A percentile compares a stretch with the other conserved stretches of the same genome.
Evolutionary conservation across 768 basidiomycete genomes (phyloP).

Genomic region (Bullera alba): DNA sequence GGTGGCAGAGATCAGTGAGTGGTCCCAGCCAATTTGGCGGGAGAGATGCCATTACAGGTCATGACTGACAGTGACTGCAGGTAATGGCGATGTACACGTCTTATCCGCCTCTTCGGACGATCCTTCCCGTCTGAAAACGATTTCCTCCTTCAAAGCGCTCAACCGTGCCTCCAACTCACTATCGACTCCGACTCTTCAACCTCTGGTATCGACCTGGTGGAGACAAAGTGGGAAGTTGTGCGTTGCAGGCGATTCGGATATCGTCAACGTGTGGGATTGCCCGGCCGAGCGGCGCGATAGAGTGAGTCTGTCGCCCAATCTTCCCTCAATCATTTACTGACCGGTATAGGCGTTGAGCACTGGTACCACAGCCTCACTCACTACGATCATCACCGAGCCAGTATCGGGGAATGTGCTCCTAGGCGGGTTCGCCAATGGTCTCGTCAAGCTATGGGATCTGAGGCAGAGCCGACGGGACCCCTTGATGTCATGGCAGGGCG

Average conservation of each 20-base stretch:
- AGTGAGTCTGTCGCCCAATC: conserved; percentile 13
- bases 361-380: conserved; percentile 8
- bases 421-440: conserved; percentile 22
- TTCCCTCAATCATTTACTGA: no score
- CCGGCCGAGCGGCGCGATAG: conserved; percentile 30
- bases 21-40: not conserved
- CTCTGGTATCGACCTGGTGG: conserved; percentile 27
- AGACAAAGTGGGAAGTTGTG: conserved; percentile 24
- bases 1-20: conserved; percentile 34
- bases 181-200: not conserved
- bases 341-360: conserved; percentile 16
- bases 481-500: conserved; percentile 16
- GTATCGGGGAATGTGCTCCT: conserved; percentile 31
- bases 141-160: conserved; percentile 30
- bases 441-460: conserved; percentile 28
- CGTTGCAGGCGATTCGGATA: conserved; percentile 21
- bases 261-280: conserved; percentile 38
- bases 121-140: conserved; percentile 14
- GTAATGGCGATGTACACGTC: conserved; percentile 34
- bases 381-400: conserved; percentile 30
- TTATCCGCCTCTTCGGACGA: conserved; percentile 21
- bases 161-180: conserved; percentile 7
- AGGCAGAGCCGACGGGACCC: conserved; percentile 15
- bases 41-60: no score
- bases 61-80: conserved; percentile 9